phyloP scores from a whole-genome alignment of 176 grass and related monocot genomes.

The Oryza coarctata region DNA sequence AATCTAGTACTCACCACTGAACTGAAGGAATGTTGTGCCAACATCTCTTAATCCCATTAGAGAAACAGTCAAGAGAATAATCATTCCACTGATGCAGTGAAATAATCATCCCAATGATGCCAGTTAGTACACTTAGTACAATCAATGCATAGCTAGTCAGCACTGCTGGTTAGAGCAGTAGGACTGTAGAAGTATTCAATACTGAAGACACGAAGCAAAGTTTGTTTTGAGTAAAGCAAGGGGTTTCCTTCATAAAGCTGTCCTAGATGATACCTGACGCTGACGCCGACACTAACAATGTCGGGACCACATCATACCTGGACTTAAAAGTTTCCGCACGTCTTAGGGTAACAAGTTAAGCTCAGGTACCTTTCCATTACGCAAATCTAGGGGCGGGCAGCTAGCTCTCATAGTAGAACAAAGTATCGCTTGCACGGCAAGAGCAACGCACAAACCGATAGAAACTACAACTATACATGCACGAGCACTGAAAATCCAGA shows the following conservation, averaged over 20 bases:
- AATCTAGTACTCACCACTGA: slow-evolving; percentile 23
- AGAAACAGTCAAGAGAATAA: neutral
- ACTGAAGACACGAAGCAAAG: neutral
- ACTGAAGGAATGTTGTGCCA: neutral
- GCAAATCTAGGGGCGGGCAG: slow-evolving; percentile 25
- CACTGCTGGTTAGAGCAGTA: neutral
- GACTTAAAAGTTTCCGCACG: neutral
- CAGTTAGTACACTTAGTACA: too few relatives aligned
- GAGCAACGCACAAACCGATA: neutral
- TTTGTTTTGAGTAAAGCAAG: neutral
- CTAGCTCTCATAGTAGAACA: neutral
- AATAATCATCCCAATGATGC: too few relatives aligned
- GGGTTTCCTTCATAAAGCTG: neutral
- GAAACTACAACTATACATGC: neutral
- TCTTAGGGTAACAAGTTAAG: slow-evolving; percentile 31
- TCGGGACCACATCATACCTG: neutral
- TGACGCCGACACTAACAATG: slow-evolving; percentile 12
- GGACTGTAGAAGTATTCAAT: neutral
- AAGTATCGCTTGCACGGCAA: slow-evolving; percentile 20
- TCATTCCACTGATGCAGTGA: neutral
- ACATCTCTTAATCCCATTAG: neutral
- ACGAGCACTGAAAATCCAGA: neutral
- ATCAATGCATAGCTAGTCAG: neutral
- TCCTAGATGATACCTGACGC: neutral
- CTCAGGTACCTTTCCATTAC: neutral